These are phyloP conservation scores for Musa acuminata DNA, from an alignment of 176 grass and related monocot genomes.

Conservation along the genomic window DNA sequence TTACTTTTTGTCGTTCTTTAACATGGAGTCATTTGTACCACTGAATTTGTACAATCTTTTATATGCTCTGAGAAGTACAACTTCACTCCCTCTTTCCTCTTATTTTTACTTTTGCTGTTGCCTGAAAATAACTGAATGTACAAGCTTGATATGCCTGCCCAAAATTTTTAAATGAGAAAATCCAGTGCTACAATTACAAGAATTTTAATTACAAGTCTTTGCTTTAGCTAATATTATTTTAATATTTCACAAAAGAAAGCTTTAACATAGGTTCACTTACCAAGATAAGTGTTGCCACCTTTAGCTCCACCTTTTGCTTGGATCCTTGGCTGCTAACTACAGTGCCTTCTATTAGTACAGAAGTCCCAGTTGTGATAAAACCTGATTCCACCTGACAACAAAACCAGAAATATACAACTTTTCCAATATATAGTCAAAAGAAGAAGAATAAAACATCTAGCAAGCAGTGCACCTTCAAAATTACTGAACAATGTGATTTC, in stretches of 20 bases:
- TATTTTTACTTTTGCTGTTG: not conserved
- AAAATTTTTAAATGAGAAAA: not conserved
- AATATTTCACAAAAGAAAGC: not conserved
- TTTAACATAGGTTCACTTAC: constrained; percentile 29
- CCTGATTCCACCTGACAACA: constrained; percentile 76
- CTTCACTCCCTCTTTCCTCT: not conserved
- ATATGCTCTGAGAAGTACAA: not conserved
- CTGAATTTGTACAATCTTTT: not conserved
- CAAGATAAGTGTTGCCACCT: constrained; percentile 67
- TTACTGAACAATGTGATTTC: not conserved
- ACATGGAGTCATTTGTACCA: not conserved
- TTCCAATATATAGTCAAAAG: not conserved
- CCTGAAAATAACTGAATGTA: not conserved
- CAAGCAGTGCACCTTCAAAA: not conserved
- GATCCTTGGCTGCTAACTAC: constrained; percentile 79
- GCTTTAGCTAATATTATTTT: not conserved
- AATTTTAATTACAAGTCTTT: not conserved
- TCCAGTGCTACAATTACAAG: not conserved
- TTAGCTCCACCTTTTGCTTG: constrained; percentile 94
- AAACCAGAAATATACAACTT: not conserved
- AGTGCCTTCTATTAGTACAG: constrained; percentile 73
- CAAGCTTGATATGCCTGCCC: not conserved
- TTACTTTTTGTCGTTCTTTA: not conserved
- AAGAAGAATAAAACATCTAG: not conserved
- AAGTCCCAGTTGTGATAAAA: constrained; percentile 57